phyloP scores from a whole-genome alignment of 2,329 filamentous ascomycete species.

The Exophiala viscosa region DNA sequence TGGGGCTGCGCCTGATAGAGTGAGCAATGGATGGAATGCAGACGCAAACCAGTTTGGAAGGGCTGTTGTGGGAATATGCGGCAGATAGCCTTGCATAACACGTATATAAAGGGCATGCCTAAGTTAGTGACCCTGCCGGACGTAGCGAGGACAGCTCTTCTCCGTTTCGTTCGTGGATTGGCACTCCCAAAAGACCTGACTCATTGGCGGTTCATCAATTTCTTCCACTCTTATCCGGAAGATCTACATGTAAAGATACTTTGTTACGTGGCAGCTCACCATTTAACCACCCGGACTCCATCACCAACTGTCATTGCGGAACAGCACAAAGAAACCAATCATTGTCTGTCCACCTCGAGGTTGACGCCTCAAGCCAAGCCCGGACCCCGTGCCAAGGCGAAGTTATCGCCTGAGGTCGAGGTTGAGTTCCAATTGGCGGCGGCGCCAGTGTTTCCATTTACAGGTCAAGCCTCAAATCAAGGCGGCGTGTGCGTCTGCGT shows the following conservation, averaged over 20 bases:
- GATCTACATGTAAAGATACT: too few species aligned
- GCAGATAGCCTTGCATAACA: slow-evolving; percentile 18
- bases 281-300: too few species aligned
- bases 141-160: slow-evolving; percentile 7
- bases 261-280: too few species aligned
- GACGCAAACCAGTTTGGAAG: slow-evolving; percentile 4
- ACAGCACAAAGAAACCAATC: neutral
- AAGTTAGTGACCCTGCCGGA: slow-evolving; percentile 7
- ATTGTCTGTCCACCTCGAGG: neutral
- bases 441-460: neutral
- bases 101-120: slow-evolving; percentile 13
- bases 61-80: neutral
- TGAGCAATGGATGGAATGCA: slow-evolving; percentile 3
- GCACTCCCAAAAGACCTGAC: neutral
- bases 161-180: slow-evolving; percentile 6
- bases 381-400: neutral
- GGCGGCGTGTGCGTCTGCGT: slow-evolving; percentile 5
- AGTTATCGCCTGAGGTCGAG: neutral
- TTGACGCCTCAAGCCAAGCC: neutral
- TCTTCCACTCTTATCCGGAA: neutral
- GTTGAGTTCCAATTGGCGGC: neutral
- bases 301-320: too few species aligned
- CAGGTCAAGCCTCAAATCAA: slow-evolving; percentile 1
- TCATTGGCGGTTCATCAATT: neutral
- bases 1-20: slow-evolving; percentile 18